Evolutionary conservation across 2,329 filamentous ascomycete genomes (phyloP).

Genomic region (Zalaria sp.): DNA sequence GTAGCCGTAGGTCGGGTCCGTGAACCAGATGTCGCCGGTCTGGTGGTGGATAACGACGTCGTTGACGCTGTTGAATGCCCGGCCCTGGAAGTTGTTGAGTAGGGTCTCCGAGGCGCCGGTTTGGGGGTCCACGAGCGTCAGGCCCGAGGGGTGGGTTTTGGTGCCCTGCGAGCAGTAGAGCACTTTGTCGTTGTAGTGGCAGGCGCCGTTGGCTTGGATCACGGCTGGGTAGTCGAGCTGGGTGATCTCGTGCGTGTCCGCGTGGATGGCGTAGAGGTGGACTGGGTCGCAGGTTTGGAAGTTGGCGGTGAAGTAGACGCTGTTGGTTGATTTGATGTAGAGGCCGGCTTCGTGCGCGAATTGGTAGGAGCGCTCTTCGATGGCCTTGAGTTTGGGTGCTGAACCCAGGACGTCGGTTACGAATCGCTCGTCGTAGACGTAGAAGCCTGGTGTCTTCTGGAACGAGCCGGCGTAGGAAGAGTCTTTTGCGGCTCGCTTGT

Average conservation of each 20-base stretch:
- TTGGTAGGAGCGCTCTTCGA: constrained; percentile 4
- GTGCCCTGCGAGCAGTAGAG: constrained; percentile 10
- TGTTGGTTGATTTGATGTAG: constrained; percentile 10
- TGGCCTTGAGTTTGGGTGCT: not conserved
- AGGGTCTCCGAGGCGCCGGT: constrained; percentile 15
- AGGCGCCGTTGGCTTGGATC: constrained; percentile 10
- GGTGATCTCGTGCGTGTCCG: constrained; percentile 8
- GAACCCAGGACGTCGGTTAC: not conserved
- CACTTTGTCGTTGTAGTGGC: constrained; percentile 9
- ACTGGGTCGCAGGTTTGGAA: constrained; percentile 12
- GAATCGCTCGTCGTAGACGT: constrained; percentile 2
- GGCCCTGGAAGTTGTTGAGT: constrained; percentile 45
- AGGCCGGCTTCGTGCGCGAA: constrained; percentile 19
- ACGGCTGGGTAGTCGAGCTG: constrained; percentile 4
- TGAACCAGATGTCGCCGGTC: constrained; percentile 50
- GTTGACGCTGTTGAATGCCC: constrained; percentile 45
- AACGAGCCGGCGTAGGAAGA: constrained; percentile 1
- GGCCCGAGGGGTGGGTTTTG: constrained; percentile 6
- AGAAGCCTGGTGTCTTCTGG: not conserved
- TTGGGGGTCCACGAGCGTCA: constrained; percentile 7
- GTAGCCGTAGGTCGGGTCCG: constrained; percentile 46
- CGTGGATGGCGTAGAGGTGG: constrained; percentile 11
- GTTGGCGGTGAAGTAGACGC: constrained; percentile 21
- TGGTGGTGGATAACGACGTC: constrained; percentile 37
- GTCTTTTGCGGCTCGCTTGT: constrained; percentile 4